These are phyloP conservation scores for Calamus simplicifolius DNA, from an alignment of 176 grass and related monocot species.

Conservation along the genomic window DNA sequence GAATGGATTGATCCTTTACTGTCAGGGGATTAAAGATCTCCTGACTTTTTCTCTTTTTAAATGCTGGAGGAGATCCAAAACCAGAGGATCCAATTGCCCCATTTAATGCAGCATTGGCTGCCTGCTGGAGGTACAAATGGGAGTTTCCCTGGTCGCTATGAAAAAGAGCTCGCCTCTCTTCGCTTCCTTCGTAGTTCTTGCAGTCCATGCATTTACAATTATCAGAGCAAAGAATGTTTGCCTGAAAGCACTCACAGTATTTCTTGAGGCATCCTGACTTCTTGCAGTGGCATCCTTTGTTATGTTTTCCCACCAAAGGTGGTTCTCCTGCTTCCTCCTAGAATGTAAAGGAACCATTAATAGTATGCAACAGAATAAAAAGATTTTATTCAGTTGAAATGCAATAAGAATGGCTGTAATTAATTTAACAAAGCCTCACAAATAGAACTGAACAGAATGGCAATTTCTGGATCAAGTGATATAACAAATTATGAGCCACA, in stretches of 20 bases:
- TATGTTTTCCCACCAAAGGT: constrained; percentile 79
- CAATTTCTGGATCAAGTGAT: no score
- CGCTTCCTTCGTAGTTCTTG: constrained; percentile 89
- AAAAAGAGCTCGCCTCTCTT: constrained; percentile 67
- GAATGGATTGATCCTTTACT: constrained; percentile 34
- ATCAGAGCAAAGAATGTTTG: constrained; percentile 94
- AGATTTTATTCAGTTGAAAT: no score
- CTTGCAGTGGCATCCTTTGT: constrained; percentile 99
- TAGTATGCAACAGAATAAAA: not conserved
- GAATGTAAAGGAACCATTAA: not conserved
- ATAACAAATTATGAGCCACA: no score
- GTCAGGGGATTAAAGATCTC: constrained; percentile 49
- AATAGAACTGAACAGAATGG: no score
- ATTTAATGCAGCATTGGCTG: constrained; percentile 70
- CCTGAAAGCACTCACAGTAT: constrained; percentile 98
- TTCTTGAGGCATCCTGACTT: constrained; percentile 98
- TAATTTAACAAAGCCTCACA: no score
- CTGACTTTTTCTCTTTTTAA: constrained; percentile 62
- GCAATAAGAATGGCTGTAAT: no score
- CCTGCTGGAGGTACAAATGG: constrained; percentile 62
- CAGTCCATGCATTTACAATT: constrained; percentile 99
- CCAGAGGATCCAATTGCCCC: constrained; percentile 63
- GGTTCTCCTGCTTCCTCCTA: constrained; percentile 30
- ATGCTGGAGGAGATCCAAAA: constrained; percentile 61
- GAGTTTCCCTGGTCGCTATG: constrained; percentile 49